These are phyloP conservation scores for Pisolithus microcarpus DNA, from an alignment of 768 basidiomycete genomes.

Conservation along the genomic window DNA sequence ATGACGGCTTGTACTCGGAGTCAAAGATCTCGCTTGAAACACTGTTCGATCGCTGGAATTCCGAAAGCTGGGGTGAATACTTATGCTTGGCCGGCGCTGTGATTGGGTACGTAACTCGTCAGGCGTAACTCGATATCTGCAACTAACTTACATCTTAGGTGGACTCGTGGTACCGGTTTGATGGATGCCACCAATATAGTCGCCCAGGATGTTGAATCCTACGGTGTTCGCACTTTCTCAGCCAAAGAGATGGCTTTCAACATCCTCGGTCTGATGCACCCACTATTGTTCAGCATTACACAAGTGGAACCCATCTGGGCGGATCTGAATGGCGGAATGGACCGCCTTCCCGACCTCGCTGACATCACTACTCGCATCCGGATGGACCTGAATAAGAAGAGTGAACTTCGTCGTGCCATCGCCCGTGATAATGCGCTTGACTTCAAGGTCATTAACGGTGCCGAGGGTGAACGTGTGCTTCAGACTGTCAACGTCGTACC, in stretches of 20 bases:
- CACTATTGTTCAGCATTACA: conserved; percentile 96
- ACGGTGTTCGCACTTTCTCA: conserved; percentile 96
- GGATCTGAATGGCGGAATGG: conserved; percentile 97
- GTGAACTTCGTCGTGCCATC: conserved; percentile 88
- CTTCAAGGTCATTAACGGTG: conserved; percentile 84
- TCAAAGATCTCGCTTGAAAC: conserved; percentile 98
- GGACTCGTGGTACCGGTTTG: conserved; percentile 96
- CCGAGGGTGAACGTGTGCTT: conserved; percentile 85
- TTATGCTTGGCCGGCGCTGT: conserved; percentile 96
- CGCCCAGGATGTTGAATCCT: conserved; percentile 86
- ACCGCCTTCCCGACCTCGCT: conserved; percentile 89
- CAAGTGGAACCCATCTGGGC: conserved; percentile 99
- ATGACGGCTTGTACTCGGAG: conserved; percentile 96
- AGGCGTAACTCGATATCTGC: conserved; percentile 4
- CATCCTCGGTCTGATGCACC: conserved; percentile 98
- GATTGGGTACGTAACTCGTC: conserved; percentile 64
- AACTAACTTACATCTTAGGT: conserved; percentile 40
- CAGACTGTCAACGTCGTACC: conserved; percentile 91
- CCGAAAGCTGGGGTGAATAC: conserved; percentile 99
- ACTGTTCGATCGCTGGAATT: conserved; percentile 95
- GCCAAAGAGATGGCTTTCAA: conserved; percentile 99
- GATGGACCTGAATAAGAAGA: conserved; percentile 70
- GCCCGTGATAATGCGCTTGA: conserved; percentile 93
- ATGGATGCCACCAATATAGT: conserved; percentile 95
- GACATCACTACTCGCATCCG: conserved; percentile 89